These are phyloP conservation scores for Phytophthora citricola DNA, from an alignment of 352 stramenopile genomes.

Conservation along the genomic window DNA sequence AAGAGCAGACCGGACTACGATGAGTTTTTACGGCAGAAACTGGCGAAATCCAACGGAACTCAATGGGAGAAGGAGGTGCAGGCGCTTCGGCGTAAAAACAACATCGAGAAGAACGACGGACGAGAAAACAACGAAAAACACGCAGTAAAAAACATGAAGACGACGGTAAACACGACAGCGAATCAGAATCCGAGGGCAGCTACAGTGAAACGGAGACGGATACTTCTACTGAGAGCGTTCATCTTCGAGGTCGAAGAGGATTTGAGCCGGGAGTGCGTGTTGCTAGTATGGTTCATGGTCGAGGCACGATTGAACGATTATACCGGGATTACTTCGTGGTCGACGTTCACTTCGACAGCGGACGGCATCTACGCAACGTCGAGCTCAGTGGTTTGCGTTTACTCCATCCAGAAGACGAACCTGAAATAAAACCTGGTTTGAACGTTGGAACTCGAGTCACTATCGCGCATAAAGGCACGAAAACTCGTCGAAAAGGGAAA, in stretches of 20 bases:
- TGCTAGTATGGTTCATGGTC: constrained; percentile 34
- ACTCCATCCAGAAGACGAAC: constrained; percentile 28
- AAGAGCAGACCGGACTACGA: constrained; percentile 56
- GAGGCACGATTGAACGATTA: constrained; percentile 65
- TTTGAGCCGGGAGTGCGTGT: constrained; percentile 69
- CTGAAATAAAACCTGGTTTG: constrained; percentile 12
- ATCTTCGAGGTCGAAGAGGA: constrained; percentile 16
- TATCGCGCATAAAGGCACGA: constrained; percentile 60
- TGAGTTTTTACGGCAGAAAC: constrained; percentile 41
- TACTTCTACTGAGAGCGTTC: constrained; percentile 20
- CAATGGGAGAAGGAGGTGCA: constrained; percentile 37
- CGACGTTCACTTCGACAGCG: constrained; percentile 74
- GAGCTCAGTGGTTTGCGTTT: constrained; percentile 51
- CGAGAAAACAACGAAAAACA: constrained; percentile 9
- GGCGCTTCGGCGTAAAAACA: constrained; percentile 25
- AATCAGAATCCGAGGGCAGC: constrained; percentile 19
- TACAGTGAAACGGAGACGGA: constrained; percentile 15
- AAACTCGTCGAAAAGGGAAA: constrained; percentile 50
- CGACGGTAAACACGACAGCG: constrained; percentile 27
- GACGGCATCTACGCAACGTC: constrained; percentile 63
- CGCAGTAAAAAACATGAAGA: constrained; percentile 5
- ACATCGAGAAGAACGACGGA: constrained; percentile 14
- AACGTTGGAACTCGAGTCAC: constrained; percentile 42
- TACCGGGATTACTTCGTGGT: constrained; percentile 76
- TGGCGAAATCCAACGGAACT: constrained; percentile 11